A percentile compares a stretch with the other conserved stretches of the same genome.
These are phyloP conservation scores for Tylopilus cervinicoccineus DNA, from an alignment of 768 basidiomycete species.

Conservation along the genomic window DNA sequence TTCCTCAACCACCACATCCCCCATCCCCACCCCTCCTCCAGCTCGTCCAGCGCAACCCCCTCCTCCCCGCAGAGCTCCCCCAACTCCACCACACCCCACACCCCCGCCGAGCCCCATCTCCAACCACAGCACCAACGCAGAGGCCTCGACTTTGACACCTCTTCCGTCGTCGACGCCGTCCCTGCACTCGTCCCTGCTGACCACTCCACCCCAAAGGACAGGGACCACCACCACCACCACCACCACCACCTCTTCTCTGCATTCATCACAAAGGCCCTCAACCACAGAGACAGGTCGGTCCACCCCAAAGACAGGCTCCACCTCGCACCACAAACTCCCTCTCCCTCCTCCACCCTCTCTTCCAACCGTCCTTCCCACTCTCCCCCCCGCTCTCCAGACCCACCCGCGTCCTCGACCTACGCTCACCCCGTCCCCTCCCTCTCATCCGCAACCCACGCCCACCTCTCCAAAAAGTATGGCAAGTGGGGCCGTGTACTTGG, in stretches of 20 bases:
- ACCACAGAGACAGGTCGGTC: constrained; percentile 27
- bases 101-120: constrained; percentile 31
- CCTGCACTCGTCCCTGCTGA: constrained; percentile 22
- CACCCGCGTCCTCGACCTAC: constrained; percentile 16
- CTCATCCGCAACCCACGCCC: constrained; percentile 81
- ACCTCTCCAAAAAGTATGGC: constrained; percentile 97
- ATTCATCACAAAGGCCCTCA: constrained; percentile 35
- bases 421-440: constrained; percentile 53
- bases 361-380: constrained; percentile 28
- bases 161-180: constrained; percentile 29
- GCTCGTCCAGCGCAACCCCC: constrained; percentile 19
- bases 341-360: constrained; percentile 29
- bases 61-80: constrained; percentile 28
- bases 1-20: constrained; percentile 92
- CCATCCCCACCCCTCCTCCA: constrained; percentile 23
- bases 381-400: constrained; percentile 23
- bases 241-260: constrained; percentile 26
- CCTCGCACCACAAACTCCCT: constrained; percentile 26
- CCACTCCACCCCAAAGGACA: constrained; percentile 20
- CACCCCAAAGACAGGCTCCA: constrained; percentile 16
- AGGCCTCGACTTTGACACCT: constrained; percentile 35
- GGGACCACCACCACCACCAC: constrained; percentile 23
- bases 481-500: constrained; percentile 97
- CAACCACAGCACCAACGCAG: constrained; percentile 34
- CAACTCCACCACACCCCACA: constrained; percentile 20